Evolutionary conservation across 2,329 filamentous ascomycete genomes (phyloP).

Genomic region (Bipolaris bicolor): DNA sequence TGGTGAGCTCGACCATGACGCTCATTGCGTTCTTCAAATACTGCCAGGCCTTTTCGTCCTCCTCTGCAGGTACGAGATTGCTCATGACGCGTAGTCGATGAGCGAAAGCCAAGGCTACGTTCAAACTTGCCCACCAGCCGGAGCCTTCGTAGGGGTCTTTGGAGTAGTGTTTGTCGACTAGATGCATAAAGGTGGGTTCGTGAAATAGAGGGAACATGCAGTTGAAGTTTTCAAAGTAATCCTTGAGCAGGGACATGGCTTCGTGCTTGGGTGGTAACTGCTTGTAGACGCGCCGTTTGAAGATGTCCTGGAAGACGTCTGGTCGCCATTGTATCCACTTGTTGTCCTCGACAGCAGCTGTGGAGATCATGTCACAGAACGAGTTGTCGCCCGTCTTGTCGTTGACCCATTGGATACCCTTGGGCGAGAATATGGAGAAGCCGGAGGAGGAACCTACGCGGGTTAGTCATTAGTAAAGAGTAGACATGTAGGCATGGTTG

Average conservation of each 20-base stretch:
- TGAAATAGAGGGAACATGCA: slow-evolving; percentile 98
- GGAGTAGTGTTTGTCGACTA: slow-evolving; percentile 93
- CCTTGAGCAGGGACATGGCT: slow-evolving; percentile 83
- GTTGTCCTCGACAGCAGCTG: slow-evolving; percentile 84
- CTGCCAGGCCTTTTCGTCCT: slow-evolving; percentile 93
- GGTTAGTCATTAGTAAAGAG: slow-evolving; percentile 14
- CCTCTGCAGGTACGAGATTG: slow-evolving; percentile 85
- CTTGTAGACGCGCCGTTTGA: slow-evolving; percentile 82
- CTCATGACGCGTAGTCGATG: slow-evolving; percentile 94
- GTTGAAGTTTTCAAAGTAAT: slow-evolving; percentile 99
- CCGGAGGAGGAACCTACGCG: slow-evolving; percentile 85
- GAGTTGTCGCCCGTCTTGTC: slow-evolving; percentile 95
- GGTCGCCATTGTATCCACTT: slow-evolving; percentile 98
- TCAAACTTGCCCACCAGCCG: slow-evolving; percentile 98
- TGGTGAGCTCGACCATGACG: slow-evolving; percentile 87
- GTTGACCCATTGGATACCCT: slow-evolving; percentile 98
- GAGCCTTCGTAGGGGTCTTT: slow-evolving; percentile 90
- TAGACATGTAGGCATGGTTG: background rate
- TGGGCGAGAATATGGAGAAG: slow-evolving; percentile 98
- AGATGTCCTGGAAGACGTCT: slow-evolving; percentile 94
- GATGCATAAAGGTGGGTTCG: slow-evolving; percentile 97
- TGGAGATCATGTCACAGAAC: slow-evolving; percentile 93
- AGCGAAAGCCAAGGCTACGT: slow-evolving; percentile 90
- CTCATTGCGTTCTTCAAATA: slow-evolving; percentile 97
- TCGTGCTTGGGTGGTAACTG: slow-evolving; percentile 85